phyloP scores from a whole-genome alignment of 768 basidiomycete genomes.

The Xerocomellus dryophilus region DNA sequence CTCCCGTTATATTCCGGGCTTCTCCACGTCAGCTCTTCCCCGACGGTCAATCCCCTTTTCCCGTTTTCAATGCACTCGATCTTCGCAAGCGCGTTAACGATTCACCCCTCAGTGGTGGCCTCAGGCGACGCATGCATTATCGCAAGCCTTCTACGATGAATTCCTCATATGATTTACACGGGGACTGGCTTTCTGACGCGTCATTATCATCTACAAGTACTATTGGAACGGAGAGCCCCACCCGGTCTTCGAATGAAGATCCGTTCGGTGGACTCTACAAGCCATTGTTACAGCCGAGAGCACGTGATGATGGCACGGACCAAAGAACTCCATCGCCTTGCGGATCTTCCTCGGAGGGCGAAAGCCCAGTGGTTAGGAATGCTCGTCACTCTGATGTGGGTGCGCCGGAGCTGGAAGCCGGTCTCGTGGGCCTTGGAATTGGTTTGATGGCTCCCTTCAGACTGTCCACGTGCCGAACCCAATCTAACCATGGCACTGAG shows the following conservation, averaged over 20 bases:
- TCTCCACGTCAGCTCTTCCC: slow-evolving; percentile 42
- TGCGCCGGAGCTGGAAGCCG: slow-evolving; percentile 32
- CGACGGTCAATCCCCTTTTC: slow-evolving; percentile 34
- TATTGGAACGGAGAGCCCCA: slow-evolving; percentile 23
- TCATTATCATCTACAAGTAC: slow-evolving; percentile 27
- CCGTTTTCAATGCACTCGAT: slow-evolving; percentile 30
- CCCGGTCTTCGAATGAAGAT: slow-evolving; percentile 36
- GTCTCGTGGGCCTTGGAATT: slow-evolving; percentile 38
- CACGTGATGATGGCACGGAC: slow-evolving; percentile 5
- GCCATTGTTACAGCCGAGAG: slow-evolving; percentile 24
- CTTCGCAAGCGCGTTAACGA: slow-evolving; percentile 40
- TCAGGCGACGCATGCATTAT: slow-evolving; percentile 29
- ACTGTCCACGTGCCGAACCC: slow-evolving; percentile 40
- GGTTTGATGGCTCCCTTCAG: slow-evolving; percentile 54
- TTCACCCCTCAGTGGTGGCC: slow-evolving; percentile 43
- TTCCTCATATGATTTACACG: slow-evolving; percentile 21
- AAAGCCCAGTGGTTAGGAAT: slow-evolving; percentile 51
- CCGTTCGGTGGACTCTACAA: slow-evolving; percentile 49
- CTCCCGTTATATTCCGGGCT: slow-evolving; percentile 40
- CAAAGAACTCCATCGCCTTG: slow-evolving; percentile 17
- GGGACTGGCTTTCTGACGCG: slow-evolving; percentile 32
- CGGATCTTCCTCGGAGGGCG: slow-evolving; percentile 31
- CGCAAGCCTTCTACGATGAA: slow-evolving; percentile 32
- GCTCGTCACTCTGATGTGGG: slow-evolving; percentile 19
- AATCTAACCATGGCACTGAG: slow-evolving; percentile 11